Evolutionary conservation across 495 filamentous ascomycete genomes (phyloP).

Genomic region (Cetradonia linearis): DNA sequence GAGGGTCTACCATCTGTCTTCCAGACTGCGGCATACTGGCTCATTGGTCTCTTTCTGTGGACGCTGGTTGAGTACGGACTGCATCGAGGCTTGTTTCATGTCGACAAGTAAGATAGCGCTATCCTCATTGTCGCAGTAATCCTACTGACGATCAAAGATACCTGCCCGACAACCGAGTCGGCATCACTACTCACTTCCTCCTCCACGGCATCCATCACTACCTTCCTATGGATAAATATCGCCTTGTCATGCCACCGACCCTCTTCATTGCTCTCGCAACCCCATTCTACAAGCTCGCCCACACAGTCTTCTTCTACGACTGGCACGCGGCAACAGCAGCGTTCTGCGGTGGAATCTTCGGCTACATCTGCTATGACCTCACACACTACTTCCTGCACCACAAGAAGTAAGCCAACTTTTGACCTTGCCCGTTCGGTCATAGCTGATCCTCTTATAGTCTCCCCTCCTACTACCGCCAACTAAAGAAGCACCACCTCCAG

Average conservation of each 20-base stretch:
- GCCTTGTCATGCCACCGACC: slow-evolving; percentile 93
- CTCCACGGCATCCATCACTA: slow-evolving; percentile 98
- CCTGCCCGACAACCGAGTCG: slow-evolving; percentile 87
- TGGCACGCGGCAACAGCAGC: slow-evolving; percentile 69
- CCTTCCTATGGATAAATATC: slow-evolving; percentile 93
- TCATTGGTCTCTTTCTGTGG: slow-evolving; percentile 65
- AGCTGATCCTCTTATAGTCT: slow-evolving; percentile 38
- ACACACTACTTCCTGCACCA: slow-evolving; percentile 99
- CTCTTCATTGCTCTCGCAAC: slow-evolving; percentile 75
- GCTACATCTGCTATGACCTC: slow-evolving; percentile 91
- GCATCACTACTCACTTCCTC: slow-evolving; percentile 80
- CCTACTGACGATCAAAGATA: slow-evolving; percentile 39
- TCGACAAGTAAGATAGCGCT: slow-evolving; percentile 60
- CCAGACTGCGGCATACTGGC: slow-evolving; percentile 46
- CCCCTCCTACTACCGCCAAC: slow-evolving; percentile 71
- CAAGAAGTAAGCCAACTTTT: slow-evolving; percentile 50
- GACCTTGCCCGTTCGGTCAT: neutral
- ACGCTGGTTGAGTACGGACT: slow-evolving; percentile 81
- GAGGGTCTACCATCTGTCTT: slow-evolving; percentile 42
- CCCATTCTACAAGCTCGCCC: slow-evolving; percentile 91
- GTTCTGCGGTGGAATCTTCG: slow-evolving; percentile 86
- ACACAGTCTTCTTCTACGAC: slow-evolving; percentile 71
- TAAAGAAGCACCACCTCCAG: slow-evolving; percentile 94
- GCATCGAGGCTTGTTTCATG: slow-evolving; percentile 89
- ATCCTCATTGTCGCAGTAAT: neutral